phyloP scores from a whole-genome alignment of 192 early-diverging fungal genomes.

The Backusella tuberculispora region DNA sequence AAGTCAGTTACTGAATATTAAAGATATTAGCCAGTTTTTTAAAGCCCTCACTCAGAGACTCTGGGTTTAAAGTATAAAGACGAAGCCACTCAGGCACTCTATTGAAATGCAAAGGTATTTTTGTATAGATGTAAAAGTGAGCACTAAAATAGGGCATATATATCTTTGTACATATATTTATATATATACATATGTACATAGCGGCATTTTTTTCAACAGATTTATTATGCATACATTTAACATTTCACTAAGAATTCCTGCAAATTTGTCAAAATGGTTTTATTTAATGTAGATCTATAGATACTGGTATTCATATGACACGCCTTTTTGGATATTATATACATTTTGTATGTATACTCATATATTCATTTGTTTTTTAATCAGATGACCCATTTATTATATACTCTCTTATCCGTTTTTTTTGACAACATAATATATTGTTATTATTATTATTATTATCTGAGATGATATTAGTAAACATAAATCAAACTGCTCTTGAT shows the following conservation, averaged over 20 bases:
- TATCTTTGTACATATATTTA: not conserved
- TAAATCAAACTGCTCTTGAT: conserved; percentile 1
- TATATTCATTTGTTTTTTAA: not conserved
- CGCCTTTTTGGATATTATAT: too few species aligned
- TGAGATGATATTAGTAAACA: not conserved
- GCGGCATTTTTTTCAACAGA: not conserved
- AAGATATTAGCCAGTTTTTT: not conserved
- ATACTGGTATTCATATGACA: not conserved
- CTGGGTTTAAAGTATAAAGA: not conserved
- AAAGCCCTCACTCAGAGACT: not conserved
- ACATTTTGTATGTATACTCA: not conserved
- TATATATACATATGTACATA: not conserved
- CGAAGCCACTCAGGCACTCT: not conserved
- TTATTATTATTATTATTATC: not conserved
- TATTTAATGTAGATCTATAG: not conserved
- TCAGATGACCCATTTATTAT: not conserved
- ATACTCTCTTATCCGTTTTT: not conserved
- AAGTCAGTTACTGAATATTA: not conserved
- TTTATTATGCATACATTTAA: not conserved
- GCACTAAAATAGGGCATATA: not conserved
- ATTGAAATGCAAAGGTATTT: not conserved
- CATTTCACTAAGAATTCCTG: not conserved
- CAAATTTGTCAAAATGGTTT: not conserved
- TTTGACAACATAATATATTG: not conserved
- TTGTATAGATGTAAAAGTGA: not conserved